Conservation (phyloP, 495 filamentous ascomycete genomes). For the Annulohypoxylon bovei region DNA sequence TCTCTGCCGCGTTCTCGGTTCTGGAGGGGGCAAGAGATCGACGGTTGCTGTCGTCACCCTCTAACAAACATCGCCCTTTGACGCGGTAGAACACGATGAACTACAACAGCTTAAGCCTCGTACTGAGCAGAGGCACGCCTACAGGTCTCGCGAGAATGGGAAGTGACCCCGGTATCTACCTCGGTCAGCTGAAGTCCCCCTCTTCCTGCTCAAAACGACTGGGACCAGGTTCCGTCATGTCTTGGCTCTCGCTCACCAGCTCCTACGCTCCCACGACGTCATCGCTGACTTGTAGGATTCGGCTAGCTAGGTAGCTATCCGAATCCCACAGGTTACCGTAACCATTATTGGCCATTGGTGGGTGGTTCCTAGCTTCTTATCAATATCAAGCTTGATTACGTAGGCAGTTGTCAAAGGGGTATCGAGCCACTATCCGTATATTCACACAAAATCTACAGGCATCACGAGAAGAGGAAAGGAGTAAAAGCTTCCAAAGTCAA, state of each 20-base stretch:
- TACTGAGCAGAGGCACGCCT: too few species aligned
- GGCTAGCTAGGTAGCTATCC: background rate
- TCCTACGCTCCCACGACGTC: conserved; percentile 6
- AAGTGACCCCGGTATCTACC: background rate
- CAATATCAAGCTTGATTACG: background rate
- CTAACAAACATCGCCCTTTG: background rate
- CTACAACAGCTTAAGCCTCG: too few species aligned
- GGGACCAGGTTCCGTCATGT: background rate
- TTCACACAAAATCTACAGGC: background rate
- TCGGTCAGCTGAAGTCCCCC: background rate
- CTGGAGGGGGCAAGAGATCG: background rate
- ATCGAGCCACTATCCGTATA: background rate
- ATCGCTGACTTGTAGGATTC: conserved; percentile 8
- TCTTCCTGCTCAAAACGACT: background rate
- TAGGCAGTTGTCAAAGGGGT: background rate
- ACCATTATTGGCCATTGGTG: background rate
- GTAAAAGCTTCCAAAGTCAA: conserved; percentile 4
- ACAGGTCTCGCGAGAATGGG: background rate
- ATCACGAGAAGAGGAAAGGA: background rate
- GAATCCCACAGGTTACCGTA: background rate
- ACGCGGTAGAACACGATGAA: background rate
- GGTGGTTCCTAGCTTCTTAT: background rate
- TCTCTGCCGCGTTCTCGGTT: background rate
- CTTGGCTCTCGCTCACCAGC: background rate
- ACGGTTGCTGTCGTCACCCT: background rate